These are phyloP conservation scores for Rhododendron molle DNA, from an alignment of 148 eudicot genomes.

Conservation along the genomic window DNA sequence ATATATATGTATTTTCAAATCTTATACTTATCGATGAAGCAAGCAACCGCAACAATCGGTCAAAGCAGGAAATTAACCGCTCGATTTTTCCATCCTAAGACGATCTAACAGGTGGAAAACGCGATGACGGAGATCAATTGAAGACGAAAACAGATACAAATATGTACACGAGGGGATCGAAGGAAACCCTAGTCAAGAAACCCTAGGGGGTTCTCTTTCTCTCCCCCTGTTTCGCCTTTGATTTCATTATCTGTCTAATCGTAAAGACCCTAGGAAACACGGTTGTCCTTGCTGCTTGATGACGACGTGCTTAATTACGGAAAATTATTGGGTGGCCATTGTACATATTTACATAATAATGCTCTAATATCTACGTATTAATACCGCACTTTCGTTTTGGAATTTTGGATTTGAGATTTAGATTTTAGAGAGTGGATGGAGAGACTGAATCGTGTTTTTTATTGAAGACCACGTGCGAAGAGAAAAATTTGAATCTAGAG, in stretches of 20 bases:
- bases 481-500: no score
- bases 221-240: conserved; percentile 25
- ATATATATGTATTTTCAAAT: not conserved
- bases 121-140: not conserved
- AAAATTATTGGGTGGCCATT: no score
- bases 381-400: no score
- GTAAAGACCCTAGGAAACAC: not conserved
- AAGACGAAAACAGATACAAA: not conserved
- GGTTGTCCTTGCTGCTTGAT: not conserved
- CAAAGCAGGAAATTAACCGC: not conserved
- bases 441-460: no score
- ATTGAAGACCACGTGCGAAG: no score
- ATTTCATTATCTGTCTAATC: not conserved
- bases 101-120: not conserved
- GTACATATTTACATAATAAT: no score
- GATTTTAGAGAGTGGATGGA: no score
- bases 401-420: no score
- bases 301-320: not conserved
- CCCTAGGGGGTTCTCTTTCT: conserved; percentile 1
- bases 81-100: not conserved
- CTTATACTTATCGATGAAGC: conserved; percentile 4
- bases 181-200: conserved; percentile 16
- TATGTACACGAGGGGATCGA: not conserved
- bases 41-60: not conserved
- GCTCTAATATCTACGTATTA: no score